Base-by-base conservation (phyloP, 345 rosid species). In the Euphorbia peplus region DNA sequence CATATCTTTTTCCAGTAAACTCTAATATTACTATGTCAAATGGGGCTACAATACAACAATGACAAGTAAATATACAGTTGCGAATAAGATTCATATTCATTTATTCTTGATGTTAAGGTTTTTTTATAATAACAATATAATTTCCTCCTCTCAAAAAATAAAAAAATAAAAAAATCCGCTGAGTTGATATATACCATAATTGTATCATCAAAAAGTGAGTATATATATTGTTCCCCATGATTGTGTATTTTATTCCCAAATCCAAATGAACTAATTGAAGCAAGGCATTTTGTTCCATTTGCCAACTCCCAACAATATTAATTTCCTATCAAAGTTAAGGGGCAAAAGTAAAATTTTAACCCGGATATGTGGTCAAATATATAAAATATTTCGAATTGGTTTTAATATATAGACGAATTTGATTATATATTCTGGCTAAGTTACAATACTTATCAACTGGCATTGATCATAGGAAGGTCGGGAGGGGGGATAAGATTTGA, bases 261-360 rank as follows among this genome's bases (percentile, higher is more conserved):
- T 60, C 26, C 21, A 7, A 3, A 30, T 10, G 15, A 18, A 32
- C 14, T 30, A 39, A 39, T 39, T 18, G 44, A 59, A 11, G 25
- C 12, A 52, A 60, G 41, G 39, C 37, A 62, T 60, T 29, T 26
- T 39, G 67, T 41, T 62, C 68, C 60, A 50, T 37, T 52, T 70
- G 52, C 73, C 26, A 51, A 32, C 51, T 50, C 32, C 60, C 51
- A 24, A 9, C 24, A 22, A 18, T 12, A 4, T 11, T n/a, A n/a
- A n/a, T n/a, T 8, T 26, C 41, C 6, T 32, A 15, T 32, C 5
- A 10, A 22, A 9, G 22, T 16, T 26, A 5, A 18, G 29, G 42
- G 11, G 4, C 11, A 39, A 39, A 39, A 39, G 42, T 39, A 39
- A 39, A 4, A 39, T 39, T 39, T 39, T 39, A 8, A 39, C 42